These are phyloP conservation scores for Candida sanyaensis DNA, from an alignment of 1,139 yeast genomes.

Conservation along the genomic window DNA sequence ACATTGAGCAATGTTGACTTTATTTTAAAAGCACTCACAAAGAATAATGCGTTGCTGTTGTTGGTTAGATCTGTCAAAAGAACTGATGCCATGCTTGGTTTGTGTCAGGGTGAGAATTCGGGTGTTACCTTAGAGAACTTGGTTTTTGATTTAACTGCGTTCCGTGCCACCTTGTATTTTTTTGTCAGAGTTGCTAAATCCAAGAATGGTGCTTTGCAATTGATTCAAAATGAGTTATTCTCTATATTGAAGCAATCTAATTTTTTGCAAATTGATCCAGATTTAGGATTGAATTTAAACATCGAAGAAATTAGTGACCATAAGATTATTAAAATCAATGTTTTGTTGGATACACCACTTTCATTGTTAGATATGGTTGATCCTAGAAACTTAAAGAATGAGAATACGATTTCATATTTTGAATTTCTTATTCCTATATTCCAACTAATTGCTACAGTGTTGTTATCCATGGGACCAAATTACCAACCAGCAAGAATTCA, in stretches of 20 bases:
- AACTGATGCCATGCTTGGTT: constrained; percentile 62
- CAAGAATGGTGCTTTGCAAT: constrained; percentile 72
- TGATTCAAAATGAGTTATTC: constrained; percentile 74
- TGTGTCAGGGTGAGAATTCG: constrained; percentile 31
- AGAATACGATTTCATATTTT: constrained; percentile 51
- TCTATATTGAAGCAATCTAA: constrained; percentile 57
- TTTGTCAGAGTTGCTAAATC: constrained; percentile 76
- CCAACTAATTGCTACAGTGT: constrained; percentile 67
- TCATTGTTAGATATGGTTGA: constrained; percentile 27
- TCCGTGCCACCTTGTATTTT: constrained; percentile 69
- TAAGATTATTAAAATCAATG: constrained; percentile 37
- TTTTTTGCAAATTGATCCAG: constrained; percentile 73
- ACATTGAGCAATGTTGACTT: constrained; percentile 52
- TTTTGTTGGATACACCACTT: constrained; percentile 56
- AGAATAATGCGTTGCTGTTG: constrained; percentile 64
- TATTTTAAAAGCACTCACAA: constrained; percentile 60
- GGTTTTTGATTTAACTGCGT: constrained; percentile 72
- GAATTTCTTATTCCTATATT: constrained; percentile 78
- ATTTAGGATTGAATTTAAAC: constrained; percentile 61
- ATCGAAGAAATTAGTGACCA: constrained; percentile 24
- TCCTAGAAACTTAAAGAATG: constrained; percentile 18
- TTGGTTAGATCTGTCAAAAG: constrained; percentile 68
- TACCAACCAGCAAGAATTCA: constrained; percentile 64
- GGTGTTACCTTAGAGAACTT: constrained; percentile 52
- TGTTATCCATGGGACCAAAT: constrained; percentile 78